Conservation (phyloP, 2,329 filamentous ascomycete species). For the Calonectria fujianensis region DNA sequence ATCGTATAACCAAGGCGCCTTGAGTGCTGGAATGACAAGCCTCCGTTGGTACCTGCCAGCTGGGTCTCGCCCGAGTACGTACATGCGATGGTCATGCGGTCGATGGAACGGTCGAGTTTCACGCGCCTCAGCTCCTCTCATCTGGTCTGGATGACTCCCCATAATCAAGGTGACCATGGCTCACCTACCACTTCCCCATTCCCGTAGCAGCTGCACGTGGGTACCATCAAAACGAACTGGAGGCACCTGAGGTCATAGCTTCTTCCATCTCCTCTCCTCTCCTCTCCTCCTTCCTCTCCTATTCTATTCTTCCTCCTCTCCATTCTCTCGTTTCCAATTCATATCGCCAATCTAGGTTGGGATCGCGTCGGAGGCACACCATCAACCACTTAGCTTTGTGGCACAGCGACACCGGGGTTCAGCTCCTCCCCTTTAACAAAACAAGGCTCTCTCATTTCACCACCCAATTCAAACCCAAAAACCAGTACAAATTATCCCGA, state of each 20-base stretch:
- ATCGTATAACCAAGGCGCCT: slow-evolving; percentile 19
- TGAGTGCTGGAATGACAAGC: slow-evolving; percentile 6
- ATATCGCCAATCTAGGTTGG: slow-evolving; percentile 6
- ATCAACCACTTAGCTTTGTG: neutral
- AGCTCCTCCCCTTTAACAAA: slow-evolving; percentile 3
- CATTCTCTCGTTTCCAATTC: slow-evolving; percentile 33
- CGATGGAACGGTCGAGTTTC: slow-evolving; percentile 30
- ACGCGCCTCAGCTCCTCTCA: slow-evolving; percentile 9
- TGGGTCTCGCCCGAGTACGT: slow-evolving; percentile 20
- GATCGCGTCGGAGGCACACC: slow-evolving; percentile 3
- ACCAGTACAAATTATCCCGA: slow-evolving; percentile 8
- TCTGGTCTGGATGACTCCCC: slow-evolving; percentile 11
- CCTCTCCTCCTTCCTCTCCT: neutral
- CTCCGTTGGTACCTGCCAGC: slow-evolving; percentile 25
- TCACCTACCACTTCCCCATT: slow-evolving; percentile 19
- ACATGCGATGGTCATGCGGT: slow-evolving; percentile 23
- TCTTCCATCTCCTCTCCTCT: slow-evolving; percentile 4
- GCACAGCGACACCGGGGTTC: neutral
- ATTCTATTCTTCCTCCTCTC: slow-evolving; percentile 8
- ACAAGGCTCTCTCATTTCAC: neutral
- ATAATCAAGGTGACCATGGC: neutral
- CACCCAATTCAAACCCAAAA: too few species aligned
- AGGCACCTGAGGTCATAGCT: slow-evolving; percentile 31
- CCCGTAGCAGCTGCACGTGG: slow-evolving; percentile 33
- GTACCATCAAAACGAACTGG: slow-evolving; percentile 22